Conservation (phyloP, 176 grass and related monocot species). For the Ensete glaucum region DNA sequence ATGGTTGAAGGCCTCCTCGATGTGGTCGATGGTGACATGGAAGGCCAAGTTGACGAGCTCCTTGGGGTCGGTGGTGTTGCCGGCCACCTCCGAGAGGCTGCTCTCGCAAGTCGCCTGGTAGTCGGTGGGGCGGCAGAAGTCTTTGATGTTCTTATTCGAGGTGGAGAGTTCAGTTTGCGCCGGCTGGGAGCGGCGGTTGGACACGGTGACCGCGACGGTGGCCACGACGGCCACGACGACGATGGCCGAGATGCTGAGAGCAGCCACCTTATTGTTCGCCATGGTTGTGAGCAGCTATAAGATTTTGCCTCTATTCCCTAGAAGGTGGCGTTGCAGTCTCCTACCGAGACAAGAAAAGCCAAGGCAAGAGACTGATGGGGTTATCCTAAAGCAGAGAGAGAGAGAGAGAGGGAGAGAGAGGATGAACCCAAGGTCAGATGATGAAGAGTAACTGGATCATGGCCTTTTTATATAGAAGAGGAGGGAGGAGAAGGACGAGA, state of each 20-base stretch:
- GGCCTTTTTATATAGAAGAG: not conserved
- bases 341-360: not conserved
- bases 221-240: slow-evolving; percentile 57
- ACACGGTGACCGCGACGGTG: slow-evolving; percentile 54
- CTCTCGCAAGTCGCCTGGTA: slow-evolving; percentile 64
- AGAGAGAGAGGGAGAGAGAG: not conserved
- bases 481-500: not conserved
- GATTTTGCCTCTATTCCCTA: not conserved
- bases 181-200: slow-evolving; percentile 17
- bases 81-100: slow-evolving; percentile 27
- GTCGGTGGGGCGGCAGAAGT: slow-evolving; percentile 68
- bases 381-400: not conserved
- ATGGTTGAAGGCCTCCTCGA: slow-evolving; percentile 47
- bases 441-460: too few relatives aligned
- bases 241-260: slow-evolving; percentile 33
- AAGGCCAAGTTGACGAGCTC: slow-evolving; percentile 24
- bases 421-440: not conserved
- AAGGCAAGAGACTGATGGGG: not conserved
- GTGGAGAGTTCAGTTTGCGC: slow-evolving; percentile 24
- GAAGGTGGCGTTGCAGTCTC: not conserved
- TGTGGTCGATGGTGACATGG: slow-evolving; percentile 45
- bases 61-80: slow-evolving; percentile 30
- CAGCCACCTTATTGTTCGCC: slow-evolving; percentile 19
- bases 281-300: not conserved
- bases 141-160: slow-evolving; percentile 59